A percentile compares a stretch with the other conserved stretches of the same genome.
These are phyloP conservation scores for Avena eriantha DNA, from an alignment of 176 grass and related monocot species.

Conservation along the genomic window DNA sequence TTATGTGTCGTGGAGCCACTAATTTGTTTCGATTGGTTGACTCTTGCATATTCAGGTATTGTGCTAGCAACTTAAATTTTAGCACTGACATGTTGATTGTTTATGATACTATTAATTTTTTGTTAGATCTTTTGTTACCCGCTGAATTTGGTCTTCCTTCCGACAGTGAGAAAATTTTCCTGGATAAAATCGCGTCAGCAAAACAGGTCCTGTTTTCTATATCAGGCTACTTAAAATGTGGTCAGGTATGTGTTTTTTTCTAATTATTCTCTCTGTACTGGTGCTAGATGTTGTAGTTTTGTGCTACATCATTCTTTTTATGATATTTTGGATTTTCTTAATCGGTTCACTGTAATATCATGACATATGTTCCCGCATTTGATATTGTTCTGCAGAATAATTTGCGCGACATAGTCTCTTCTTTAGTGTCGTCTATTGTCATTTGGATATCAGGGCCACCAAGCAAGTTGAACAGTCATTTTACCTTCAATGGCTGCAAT, in stretches of 20 bases:
- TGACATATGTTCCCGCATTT: constrained; percentile 24
- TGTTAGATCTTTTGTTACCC: constrained; percentile 63
- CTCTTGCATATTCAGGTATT: constrained; percentile 50
- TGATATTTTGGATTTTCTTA: neutral
- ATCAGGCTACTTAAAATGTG: constrained; percentile 89
- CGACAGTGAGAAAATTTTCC: constrained; percentile 48
- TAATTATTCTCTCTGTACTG: constrained; percentile 29
- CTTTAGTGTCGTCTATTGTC: constrained; percentile 76
- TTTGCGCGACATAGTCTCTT: constrained; percentile 77
- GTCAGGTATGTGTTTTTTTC: constrained; percentile 63
- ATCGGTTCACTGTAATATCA: neutral
- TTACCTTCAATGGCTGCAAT: constrained; percentile 97
- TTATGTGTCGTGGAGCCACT: too few species aligned
- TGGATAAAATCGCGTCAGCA: constrained; percentile 75
- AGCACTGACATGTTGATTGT: constrained; percentile 54
- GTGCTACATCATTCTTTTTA: neutral
- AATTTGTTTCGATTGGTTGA: too few species aligned
- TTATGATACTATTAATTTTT: constrained; percentile 72
- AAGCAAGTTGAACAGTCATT: constrained; percentile 87
- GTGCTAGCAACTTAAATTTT: constrained; percentile 54
- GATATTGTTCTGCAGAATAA: constrained; percentile 77
- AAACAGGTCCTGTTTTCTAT: constrained; percentile 78
- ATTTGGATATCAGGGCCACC: constrained; percentile 83
- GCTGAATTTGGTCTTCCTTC: constrained; percentile 40
- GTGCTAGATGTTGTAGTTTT: constrained; percentile 11